These are phyloP conservation scores for Syncephalastrum sp. DNA, from an alignment of 371 early-diverging fungal genomes.

Conservation along the genomic window DNA sequence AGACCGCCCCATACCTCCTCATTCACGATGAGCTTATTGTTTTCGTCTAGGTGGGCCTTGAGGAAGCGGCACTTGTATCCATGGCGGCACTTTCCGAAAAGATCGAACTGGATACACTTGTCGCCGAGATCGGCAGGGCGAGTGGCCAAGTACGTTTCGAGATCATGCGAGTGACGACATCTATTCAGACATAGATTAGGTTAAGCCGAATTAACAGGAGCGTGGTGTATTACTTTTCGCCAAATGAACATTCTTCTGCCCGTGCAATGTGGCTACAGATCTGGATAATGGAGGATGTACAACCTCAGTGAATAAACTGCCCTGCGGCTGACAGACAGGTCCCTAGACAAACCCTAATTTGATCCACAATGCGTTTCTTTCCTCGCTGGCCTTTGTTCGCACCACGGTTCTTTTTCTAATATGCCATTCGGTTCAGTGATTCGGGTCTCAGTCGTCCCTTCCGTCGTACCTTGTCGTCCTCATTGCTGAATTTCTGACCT, in stretches of 20 bases:
- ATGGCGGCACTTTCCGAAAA: slow-evolving; percentile 70
- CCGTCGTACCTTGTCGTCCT: slow-evolving; percentile 17
- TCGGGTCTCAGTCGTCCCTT: neutral
- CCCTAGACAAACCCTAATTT: slow-evolving; percentile 20
- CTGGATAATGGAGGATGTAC: slow-evolving; percentile 13
- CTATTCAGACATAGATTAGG: slow-evolving; percentile 18
- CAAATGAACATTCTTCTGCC: slow-evolving; percentile 54
- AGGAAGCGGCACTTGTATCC: slow-evolving; percentile 84
- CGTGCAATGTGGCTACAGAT: slow-evolving; percentile 53
- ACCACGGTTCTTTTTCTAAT: slow-evolving; percentile 23
- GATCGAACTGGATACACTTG: slow-evolving; percentile 71
- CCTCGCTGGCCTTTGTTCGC: slow-evolving; percentile 41
- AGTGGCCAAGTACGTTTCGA: slow-evolving; percentile 55
- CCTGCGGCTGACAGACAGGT: neutral
- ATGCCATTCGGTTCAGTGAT: neutral
- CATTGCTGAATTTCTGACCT: slow-evolving; percentile 18
- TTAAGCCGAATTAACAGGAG: neutral
- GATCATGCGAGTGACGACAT: slow-evolving; percentile 70
- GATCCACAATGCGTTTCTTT: slow-evolving; percentile 39
- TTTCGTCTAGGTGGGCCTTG: slow-evolving; percentile 62
- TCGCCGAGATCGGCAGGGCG: slow-evolving; percentile 77
- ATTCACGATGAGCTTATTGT: slow-evolving; percentile 48
- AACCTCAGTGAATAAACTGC: neutral
- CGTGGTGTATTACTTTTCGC: slow-evolving; percentile 36
- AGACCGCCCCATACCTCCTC: slow-evolving; percentile 36